phyloP scores from a whole-genome alignment of 352 stramenopile genomes.

The Pythium plurisporium region DNA sequence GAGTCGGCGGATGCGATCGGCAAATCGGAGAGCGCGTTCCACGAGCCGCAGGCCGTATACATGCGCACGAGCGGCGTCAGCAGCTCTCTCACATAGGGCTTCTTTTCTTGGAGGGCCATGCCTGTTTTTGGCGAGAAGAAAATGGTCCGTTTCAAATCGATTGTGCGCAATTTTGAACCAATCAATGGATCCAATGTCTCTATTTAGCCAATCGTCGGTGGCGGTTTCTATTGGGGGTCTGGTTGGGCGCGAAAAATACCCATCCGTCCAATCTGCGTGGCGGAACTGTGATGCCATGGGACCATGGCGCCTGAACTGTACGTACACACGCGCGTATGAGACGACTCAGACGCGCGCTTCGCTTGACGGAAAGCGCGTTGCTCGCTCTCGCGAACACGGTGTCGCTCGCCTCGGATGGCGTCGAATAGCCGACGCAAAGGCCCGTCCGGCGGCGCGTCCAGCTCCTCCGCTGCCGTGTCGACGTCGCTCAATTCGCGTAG shows the following conservation, averaged over 20 bases:
- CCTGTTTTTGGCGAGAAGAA: background rate
- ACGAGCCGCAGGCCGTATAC: background rate
- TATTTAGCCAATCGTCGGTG: too few relatives aligned
- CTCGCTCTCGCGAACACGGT: constrained; percentile 11
- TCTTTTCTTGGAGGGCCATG: too few relatives aligned
- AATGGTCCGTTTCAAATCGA: background rate
- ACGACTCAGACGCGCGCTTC: constrained; percentile 1
- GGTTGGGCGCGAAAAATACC: constrained; percentile 8
- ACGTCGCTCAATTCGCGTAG: constrained; percentile 22
- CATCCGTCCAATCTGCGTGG: background rate
- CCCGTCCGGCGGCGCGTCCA: background rate
- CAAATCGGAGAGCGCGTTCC: background rate
- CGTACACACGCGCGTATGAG: constrained; percentile 4
- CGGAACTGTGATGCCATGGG: background rate
- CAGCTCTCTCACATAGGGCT: too few relatives aligned
- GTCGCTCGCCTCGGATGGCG: constrained; percentile 10
- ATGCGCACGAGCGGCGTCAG: too few relatives aligned
- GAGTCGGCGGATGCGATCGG: constrained; percentile 2
- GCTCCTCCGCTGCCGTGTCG: background rate
- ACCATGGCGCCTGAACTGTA: background rate
- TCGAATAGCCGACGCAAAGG: constrained; percentile 17
- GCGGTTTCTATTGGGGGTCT: too few relatives aligned
- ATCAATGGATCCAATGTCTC: too few relatives aligned
- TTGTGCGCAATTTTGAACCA: background rate
- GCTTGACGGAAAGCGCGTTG: constrained; percentile 4